Evolutionary conservation across 1,139 yeast species (phyloP).

Genomic region (Sugiyamaella castrensis): DNA sequence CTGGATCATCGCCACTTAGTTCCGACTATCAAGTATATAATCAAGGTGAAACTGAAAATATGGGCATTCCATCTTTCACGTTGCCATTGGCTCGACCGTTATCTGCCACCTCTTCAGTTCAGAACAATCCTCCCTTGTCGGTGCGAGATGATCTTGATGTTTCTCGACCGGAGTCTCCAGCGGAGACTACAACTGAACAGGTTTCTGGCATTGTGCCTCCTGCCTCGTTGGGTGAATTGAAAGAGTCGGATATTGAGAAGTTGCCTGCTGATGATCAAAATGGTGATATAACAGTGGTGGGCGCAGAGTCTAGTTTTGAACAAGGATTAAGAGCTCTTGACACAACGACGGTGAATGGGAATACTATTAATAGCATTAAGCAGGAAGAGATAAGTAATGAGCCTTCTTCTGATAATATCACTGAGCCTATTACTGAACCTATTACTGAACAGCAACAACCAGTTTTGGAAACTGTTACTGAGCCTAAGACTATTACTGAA

Average conservation of each 20-base stretch:
- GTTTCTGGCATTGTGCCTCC: conserved; percentile 35
- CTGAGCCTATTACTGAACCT: conserved; percentile 2
- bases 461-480: background rate
- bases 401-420: background rate
- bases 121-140: conserved; percentile 86
- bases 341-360: background rate
- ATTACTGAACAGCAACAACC: background rate
- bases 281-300: background rate
- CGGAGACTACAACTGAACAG: conserved; percentile 33
- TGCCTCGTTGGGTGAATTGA: conserved; percentile 21
- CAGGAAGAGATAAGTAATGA: background rate
- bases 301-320: background rate
- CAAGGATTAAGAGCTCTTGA: conserved; percentile 7
- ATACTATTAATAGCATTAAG: conserved; percentile 6
- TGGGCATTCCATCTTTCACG: conserved; percentile 42
- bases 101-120: conserved; percentile 85
- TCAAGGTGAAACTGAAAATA: conserved; percentile 37
- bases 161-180: conserved; percentile 58
- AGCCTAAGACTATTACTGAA: background rate
- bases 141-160: conserved; percentile 75
- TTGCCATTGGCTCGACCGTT: conserved; percentile 64
- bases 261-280: background rate
- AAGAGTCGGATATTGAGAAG: conserved; percentile 8
- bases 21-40: conserved; percentile 41
- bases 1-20: conserved; percentile 54